Conservation (phyloP, 106 monocot genomes). For the Hemerocallis citrina region DNA sequence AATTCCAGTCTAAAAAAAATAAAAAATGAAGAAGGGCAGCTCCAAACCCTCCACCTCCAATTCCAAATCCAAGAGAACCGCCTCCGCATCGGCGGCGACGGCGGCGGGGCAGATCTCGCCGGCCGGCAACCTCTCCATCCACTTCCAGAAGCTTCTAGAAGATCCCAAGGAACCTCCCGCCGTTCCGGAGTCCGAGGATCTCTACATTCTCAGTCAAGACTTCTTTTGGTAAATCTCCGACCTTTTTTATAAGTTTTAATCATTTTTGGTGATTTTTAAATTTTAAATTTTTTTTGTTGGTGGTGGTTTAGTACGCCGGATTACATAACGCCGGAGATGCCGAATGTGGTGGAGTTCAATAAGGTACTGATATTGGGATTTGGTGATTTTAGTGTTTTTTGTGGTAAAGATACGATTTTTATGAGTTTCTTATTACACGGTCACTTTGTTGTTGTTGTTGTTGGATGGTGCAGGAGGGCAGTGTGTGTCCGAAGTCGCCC, state of each 20-base stretch:
- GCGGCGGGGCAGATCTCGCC: constrained; percentile 12
- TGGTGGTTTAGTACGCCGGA: constrained; percentile 66
- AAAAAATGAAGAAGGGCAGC: constrained; percentile 14
- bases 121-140: constrained; percentile 28
- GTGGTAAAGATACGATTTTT: background rate
- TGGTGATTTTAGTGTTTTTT: background rate
- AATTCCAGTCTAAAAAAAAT: background rate
- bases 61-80: background rate
- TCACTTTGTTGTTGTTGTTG: no score
- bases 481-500: constrained; percentile 71
- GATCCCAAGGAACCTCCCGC: constrained; percentile 3
- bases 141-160: constrained; percentile 42
- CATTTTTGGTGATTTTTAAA: background rate
- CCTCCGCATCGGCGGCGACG: background rate
- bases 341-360: constrained; percentile 36
- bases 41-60: constrained; percentile 2
- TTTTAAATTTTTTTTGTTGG: background rate
- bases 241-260: background rate
- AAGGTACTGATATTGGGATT: constrained; percentile 36
- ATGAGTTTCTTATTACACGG: no score
- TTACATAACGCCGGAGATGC: constrained; percentile 86
- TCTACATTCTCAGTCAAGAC: constrained; percentile 90
- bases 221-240: constrained; percentile 56
- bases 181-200: constrained; percentile 15
- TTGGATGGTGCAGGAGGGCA: no score